A percentile compares a stretch with the other conserved stretches of the same genome.
phyloP scores from a whole-genome alignment of 345 rosid genomes.

The Mallotus nudiflorus region DNA sequence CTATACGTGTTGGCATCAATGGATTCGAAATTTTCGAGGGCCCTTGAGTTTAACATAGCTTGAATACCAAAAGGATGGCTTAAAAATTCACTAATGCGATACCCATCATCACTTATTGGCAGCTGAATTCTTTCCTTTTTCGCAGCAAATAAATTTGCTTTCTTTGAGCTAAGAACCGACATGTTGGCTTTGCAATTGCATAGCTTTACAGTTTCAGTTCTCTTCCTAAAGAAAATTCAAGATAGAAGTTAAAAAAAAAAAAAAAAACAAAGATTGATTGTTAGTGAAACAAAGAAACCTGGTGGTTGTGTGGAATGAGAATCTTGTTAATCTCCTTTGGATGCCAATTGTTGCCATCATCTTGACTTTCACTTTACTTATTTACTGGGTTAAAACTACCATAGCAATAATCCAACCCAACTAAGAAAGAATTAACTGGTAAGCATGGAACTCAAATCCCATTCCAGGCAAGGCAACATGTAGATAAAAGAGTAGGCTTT shows the following conservation, averaged over 20 bases:
- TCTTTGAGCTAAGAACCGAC: conserved; percentile 41
- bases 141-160: conserved; percentile 65
- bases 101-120: conserved; percentile 37
- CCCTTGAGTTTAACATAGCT: conserved; percentile 64
- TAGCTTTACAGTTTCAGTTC: neutral
- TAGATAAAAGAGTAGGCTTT: neutral
- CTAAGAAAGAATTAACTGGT: neutral
- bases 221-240: conserved; percentile 11
- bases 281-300: conserved; percentile 1
- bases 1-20: conserved; percentile 63
- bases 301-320: neutral
- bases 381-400: neutral
- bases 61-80: conserved; percentile 68
- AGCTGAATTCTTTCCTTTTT: conserved; percentile 55
- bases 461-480: neutral
- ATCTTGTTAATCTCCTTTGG: conserved; percentile 7
- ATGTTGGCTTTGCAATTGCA: conserved; percentile 8
- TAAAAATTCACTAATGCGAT: conserved; percentile 56
- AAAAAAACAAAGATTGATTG: neutral
- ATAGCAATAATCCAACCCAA: neutral
- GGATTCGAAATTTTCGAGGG: conserved; percentile 55
- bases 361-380: neutral
- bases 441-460: neutral
- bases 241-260: neutral
- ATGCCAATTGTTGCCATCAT: neutral